Evolutionary conservation across 1,284 basidiomycete genomes (phyloP), one percentile per base, ranked within the genome.

Genomic region (Rhodotorula sp.): DNA sequence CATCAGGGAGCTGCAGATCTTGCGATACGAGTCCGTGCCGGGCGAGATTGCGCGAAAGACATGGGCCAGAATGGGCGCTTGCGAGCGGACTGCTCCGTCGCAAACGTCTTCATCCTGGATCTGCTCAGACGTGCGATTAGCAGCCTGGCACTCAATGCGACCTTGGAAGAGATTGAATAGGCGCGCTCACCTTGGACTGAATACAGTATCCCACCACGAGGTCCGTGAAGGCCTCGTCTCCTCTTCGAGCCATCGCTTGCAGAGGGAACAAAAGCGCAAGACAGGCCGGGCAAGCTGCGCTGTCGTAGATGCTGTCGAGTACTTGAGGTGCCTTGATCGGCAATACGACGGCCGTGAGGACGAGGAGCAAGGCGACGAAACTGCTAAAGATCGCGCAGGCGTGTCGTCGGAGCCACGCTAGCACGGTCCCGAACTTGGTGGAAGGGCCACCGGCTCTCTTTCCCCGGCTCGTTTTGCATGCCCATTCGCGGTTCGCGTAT

Each of bases 61-160:
- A 70, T 87, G 84, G 0, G 87, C 86, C 38, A 88, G 79, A 72
- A 87, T 85, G 16, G 86, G 86, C 7, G 84, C 87, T 78, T 86
- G 84, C 52, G 83, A 78, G 4, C 74, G 79, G 52, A 88, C 78
- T 3, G 84, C 79, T 26, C 87, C 87, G 61, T 81, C 80, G 76
- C 87, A 88, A 19, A 88, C 85, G 76, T 87, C 86, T 23, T 77
- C 75, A 67, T 83, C 82, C 64, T 81, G 80, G 57, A 83, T 74
- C 64, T 71, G 66, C 28, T 10, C 12, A 5, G 1, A 2, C 7
- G 18, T 34, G 26, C 45, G 34, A 34, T 34, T 34, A 34, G 34
- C 34, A 34, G 34, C 34, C 8, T 34, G 34, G 34, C 34, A 7
- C 8, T 34, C 34, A 8, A 34, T 34, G 34, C 34, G 34, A 34